A percentile compares a stretch with the other conserved stretches of the same genome.
Conservation (phyloP, 2,329 filamentous ascomycete species). For the Cladosporium sp. region DNA sequence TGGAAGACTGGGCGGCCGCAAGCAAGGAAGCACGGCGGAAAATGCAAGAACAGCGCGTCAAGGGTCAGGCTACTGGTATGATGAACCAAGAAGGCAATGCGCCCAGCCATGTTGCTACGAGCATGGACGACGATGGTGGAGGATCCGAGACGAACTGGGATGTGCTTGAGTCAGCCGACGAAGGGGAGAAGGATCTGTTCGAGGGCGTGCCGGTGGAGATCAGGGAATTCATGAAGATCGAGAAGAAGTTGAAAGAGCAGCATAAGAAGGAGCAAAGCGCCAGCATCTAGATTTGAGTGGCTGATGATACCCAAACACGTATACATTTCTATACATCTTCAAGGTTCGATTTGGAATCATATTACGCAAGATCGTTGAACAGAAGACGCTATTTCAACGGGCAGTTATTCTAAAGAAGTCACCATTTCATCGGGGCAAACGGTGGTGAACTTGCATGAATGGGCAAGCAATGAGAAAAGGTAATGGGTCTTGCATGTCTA, state of each 20-base stretch:
- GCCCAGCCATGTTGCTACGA: slow-evolving; percentile 46
- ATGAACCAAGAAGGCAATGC: slow-evolving; percentile 27
- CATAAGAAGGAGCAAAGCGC: slow-evolving; percentile 39
- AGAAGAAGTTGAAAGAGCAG: slow-evolving; percentile 81
- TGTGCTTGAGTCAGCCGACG: slow-evolving; percentile 19
- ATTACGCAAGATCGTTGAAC: no score
- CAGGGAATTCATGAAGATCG: slow-evolving; percentile 93
- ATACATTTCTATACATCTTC: no score
- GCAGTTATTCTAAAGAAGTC: no score
- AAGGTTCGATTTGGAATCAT: no score
- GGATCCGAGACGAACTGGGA: slow-evolving; percentile 68
- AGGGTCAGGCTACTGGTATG: slow-evolving; percentile 30
- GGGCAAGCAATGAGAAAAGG: no score
- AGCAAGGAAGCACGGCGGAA: slow-evolving; percentile 59
- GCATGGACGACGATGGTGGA: slow-evolving; percentile 77
- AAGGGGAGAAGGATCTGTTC: slow-evolving; percentile 63
- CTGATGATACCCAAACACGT: no score
- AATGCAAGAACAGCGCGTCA: slow-evolving; percentile 7
- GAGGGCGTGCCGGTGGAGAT: slow-evolving; percentile 85
- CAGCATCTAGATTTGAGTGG: neutral
- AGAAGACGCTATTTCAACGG: no score
- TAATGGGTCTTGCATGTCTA: no score
- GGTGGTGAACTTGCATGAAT: no score
- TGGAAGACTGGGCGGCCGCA: slow-evolving; percentile 79
- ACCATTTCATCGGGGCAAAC: no score